phyloP scores from a whole-genome alignment of 169 alveolate species.

The Blepharisma undulans region DNA sequence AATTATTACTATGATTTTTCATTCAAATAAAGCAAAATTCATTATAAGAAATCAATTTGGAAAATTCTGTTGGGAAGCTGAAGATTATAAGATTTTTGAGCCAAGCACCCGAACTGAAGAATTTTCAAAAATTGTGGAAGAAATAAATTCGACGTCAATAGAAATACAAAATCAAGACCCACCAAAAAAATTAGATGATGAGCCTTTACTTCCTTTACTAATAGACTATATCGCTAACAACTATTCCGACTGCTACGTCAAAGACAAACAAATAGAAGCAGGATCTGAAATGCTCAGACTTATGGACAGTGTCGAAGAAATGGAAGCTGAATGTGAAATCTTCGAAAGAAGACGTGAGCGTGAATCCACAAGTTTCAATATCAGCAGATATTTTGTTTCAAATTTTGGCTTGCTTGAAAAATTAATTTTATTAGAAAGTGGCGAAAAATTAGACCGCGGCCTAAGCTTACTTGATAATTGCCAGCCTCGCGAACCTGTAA shows the following conservation, averaged over 20 bases:
- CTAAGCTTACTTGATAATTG: not conserved
- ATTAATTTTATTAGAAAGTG: not conserved
- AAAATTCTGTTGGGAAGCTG: conserved; percentile 17
- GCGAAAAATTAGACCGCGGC: conserved; percentile 28
- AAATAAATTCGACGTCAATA: not conserved
- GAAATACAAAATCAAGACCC: not conserved
- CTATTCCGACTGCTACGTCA: not conserved
- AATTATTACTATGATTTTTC: not conserved
- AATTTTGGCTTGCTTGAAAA: not conserved
- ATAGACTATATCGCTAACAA: not conserved
- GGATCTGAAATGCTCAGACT: not conserved
- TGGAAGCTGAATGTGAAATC: not conserved
- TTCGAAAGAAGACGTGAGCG: not conserved
- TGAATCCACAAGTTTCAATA: not conserved
- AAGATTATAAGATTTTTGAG: conserved; percentile 11
- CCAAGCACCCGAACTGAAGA: not conserved
- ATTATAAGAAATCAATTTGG: conserved; percentile 27
- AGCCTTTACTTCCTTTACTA: conserved; percentile 20
- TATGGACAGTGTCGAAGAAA: not conserved
- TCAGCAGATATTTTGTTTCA: not conserved
- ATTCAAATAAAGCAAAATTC: not conserved
- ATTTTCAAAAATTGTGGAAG: not conserved
- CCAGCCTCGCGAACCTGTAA: conserved; percentile 24
- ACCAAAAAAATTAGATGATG: conserved; percentile 6
- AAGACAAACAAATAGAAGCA: not conserved